Base-by-base conservation (phyloP, 2,329 filamentous ascomycete genomes). In the Alternaria conjuncta region DNA sequence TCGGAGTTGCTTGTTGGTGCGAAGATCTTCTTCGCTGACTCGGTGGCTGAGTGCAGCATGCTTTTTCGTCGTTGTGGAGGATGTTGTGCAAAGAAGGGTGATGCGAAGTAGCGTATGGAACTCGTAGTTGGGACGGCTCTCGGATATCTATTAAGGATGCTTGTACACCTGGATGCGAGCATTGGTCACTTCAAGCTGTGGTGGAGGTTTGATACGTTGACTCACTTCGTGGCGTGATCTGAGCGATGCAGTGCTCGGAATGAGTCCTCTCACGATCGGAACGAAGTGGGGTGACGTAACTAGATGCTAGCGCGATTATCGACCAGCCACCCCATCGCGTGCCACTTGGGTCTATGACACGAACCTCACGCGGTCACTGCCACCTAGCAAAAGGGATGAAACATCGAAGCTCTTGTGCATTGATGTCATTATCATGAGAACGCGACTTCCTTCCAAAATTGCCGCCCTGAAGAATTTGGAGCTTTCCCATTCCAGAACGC, bases 1-100 rank as follows among this genome's bases (percentile, higher is more conserved):
- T 86, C 50, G n/a, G 76, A 79, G 64, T 75, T 75, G 57, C 71
- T 87, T 46, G 88, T 88, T 5, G 91, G 90, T 6, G 90, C 90
- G 80, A 92, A 85, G 70, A 85, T 85, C 63, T 78, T 79, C 70
- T 84, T 79, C 46, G 66, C 61, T 9, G 68, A 47, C 28, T 59
- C 59, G 25, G 59, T 59, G 21, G 70, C 66, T 6, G 75, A 70
- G 62, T 77, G 72, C 21, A 76, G 61, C 74, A 76, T 78, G 23
- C 47, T 73, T 49, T 44, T 18, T 26, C 53, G 46, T 47, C 21
- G 56, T 21, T 15, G 46, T 51, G 30, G 30, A 30, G 13, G 15
- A 28, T 5, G 30, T 26, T 57, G 43, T 44, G 32, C 21, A 13
- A 10, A 3, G 15, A n/a, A 7, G 25, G 11, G 55, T 9, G 26